Evolutionary conservation across 441 rosid species (phyloP), one percentile per base, ranked within the genome.

Genomic region (Cnidoscolus chayamansa): DNA sequence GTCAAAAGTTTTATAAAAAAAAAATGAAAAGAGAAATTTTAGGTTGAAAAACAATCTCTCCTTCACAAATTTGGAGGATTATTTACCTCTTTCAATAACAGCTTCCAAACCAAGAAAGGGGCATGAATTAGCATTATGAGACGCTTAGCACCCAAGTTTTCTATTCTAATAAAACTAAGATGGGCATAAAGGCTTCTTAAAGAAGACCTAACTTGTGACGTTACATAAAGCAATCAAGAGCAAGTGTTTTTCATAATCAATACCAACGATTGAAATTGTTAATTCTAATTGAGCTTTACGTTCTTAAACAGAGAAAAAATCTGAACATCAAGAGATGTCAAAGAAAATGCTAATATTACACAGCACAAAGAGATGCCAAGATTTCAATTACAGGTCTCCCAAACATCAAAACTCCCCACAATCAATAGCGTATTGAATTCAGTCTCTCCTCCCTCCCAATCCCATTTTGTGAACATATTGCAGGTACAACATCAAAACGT

Each of bases 321-420:
- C 61, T 59, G 56, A 74, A 45, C 51, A 70, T 17, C 61, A 35
- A 63, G 50, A 70, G 50, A 68, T 16, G 63, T 59, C 70, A 63
- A 70, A 37, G 49, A 56, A 70, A 72, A 74, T 64, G 75, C 79
- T 75, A 79, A 74, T 75, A 83, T 81, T 80, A 86, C 84, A 84
- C 76, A 84, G 78, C 84, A 82, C 81, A 82, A 75, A 77, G 74
- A 75, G 75, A 78, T 54, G 67, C 64, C 64, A 61, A 66, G 74
- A 61, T 48, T 65, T 50, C 35, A 75, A 82, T 78, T 72, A 77
- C 79, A 74, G 51, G 62, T 60, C 68, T 61, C 71, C 81, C 81
- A 57, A 30, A 78, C 79, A 77, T 73, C 79, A 73, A 76, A 78
- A 74, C 35, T 54, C 71, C 75, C 81, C 80, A 73, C 78, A 64